phyloP scores from a whole-genome alignment of 192 early-diverging fungal genomes.

The Coemansia sp. region DNA sequence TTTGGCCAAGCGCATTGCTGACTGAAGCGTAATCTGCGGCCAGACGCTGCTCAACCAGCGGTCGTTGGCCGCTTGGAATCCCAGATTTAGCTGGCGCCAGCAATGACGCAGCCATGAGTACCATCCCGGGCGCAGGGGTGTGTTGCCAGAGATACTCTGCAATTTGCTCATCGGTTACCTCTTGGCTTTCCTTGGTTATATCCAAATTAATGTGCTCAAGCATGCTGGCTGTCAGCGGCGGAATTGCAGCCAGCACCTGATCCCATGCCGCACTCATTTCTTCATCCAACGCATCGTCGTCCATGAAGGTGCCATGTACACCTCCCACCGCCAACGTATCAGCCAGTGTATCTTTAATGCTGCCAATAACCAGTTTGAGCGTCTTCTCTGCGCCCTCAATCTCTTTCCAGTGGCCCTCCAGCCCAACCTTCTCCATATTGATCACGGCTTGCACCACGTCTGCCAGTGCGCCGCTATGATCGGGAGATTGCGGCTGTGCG shows the following conservation, averaged over 20 bases:
- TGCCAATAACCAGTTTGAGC: constrained; percentile 41
- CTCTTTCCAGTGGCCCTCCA: constrained; percentile 35
- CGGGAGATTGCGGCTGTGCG: neutral
- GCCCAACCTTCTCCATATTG: neutral
- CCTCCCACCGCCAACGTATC: constrained; percentile 1
- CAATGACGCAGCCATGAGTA: constrained; percentile 41
- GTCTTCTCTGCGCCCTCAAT: constrained; percentile 47
- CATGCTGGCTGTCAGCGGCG: constrained; percentile 15
- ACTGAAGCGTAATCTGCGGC: constrained; percentile 25
- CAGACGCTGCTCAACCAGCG: constrained; percentile 32
- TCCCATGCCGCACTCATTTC: constrained; percentile 50
- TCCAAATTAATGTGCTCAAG: constrained; percentile 4
- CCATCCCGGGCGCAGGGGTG: constrained; percentile 47
- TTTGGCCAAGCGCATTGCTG: neutral
- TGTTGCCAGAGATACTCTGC: constrained; percentile 30
- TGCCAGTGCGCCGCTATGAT: constrained; percentile 4
- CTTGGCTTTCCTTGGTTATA: neutral
- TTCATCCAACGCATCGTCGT: constrained; percentile 15
- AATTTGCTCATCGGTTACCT: neutral
- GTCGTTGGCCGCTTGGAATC: constrained; percentile 27
- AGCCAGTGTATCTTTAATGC: constrained; percentile 34
- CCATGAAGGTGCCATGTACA: neutral
- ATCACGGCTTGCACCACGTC: constrained; percentile 19
- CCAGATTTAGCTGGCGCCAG: constrained; percentile 29
- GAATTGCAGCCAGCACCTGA: constrained; percentile 38